Evolutionary conservation across 2,329 filamentous ascomycete genomes (phyloP).

Genomic region (Fusarium sp.): DNA sequence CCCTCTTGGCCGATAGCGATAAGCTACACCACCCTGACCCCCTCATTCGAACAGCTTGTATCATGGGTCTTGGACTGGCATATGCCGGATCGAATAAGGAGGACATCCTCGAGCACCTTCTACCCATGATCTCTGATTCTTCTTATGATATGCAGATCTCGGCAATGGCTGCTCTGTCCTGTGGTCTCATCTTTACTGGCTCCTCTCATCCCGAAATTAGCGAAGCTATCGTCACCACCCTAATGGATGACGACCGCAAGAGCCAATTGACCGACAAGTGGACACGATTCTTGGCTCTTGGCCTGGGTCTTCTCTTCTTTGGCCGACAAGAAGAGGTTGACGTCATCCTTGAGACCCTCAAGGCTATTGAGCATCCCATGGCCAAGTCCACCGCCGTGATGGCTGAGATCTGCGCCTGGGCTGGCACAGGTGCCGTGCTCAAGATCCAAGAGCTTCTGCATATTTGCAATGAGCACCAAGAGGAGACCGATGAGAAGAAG

Average conservation of each 20-base stretch:
- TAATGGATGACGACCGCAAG: slow-evolving; percentile 93
- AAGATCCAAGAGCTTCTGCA: slow-evolving; percentile 98
- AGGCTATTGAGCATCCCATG: slow-evolving; percentile 97
- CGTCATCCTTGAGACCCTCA: slow-evolving; percentile 94
- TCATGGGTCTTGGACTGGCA: slow-evolving; percentile 95
- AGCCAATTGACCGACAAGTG: slow-evolving; percentile 96
- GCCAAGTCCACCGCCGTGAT: slow-evolving; percentile 94
- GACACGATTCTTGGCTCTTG: slow-evolving; percentile 95
- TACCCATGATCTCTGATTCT: slow-evolving; percentile 88
- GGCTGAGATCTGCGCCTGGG: slow-evolving; percentile 97
- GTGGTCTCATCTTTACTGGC: slow-evolving; percentile 92
- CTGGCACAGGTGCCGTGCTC: slow-evolving; percentile 93
- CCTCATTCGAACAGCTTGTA: slow-evolving; percentile 81
- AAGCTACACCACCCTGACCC: slow-evolving; percentile 83
- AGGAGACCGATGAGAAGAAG: slow-evolving; percentile 94
- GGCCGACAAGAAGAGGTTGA: slow-evolving; percentile 99
- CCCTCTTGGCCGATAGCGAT: slow-evolving; percentile 82
- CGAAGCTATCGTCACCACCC: slow-evolving; percentile 89
- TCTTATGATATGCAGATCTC: slow-evolving; percentile 93
- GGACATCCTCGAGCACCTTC: slow-evolving; percentile 83
- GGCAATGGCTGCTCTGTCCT: slow-evolving; percentile 91
- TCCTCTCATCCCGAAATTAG: slow-evolving; percentile 92
- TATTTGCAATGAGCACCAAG: slow-evolving; percentile 97
- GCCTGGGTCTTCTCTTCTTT: slow-evolving; percentile 93
- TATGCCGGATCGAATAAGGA: slow-evolving; percentile 96